Percentiles rank a stretch among this genome's conserved stretches.
Conservation (phyloP, 495 filamentous ascomycete species). For the Penicillium turbatum region DNA sequence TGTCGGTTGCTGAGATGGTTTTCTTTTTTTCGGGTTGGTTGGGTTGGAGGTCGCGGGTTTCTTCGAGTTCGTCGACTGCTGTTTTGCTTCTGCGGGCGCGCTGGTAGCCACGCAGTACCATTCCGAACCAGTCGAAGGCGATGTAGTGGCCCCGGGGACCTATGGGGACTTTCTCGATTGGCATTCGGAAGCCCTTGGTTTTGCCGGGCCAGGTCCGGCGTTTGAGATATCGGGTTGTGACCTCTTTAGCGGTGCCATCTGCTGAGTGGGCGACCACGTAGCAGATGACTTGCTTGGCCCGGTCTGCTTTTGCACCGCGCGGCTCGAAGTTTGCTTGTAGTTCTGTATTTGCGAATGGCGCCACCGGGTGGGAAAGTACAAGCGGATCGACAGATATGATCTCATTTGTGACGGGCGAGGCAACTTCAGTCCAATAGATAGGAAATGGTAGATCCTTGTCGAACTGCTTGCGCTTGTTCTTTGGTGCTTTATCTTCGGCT, state of each 20-base stretch:
- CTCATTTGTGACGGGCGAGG: slow-evolving; percentile 72
- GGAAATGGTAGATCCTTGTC: slow-evolving; percentile 76
- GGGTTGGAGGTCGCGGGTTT: slow-evolving; percentile 67
- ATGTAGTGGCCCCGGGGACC: slow-evolving; percentile 68
- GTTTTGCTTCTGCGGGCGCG: slow-evolving; percentile 57
- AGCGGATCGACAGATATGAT: slow-evolving; percentile 76
- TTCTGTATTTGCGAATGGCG: slow-evolving; percentile 63
- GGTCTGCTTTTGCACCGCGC: slow-evolving; percentile 73
- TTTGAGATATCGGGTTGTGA: slow-evolving; percentile 88
- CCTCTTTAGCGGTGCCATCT: slow-evolving; percentile 89
- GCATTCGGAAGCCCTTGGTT: slow-evolving; percentile 80
- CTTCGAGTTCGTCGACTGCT: slow-evolving; percentile 71
- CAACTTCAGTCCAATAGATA: slow-evolving; percentile 88
- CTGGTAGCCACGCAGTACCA: slow-evolving; percentile 67
- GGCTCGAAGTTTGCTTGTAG: slow-evolving; percentile 75
- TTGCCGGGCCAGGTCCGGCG: slow-evolving; percentile 80
- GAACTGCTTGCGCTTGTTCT: slow-evolving; percentile 23
- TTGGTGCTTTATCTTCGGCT: background rate
- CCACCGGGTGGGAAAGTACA: slow-evolving; percentile 62
- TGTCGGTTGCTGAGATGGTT: slow-evolving; percentile 63
- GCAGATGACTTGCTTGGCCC: slow-evolving; percentile 82
- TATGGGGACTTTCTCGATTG: slow-evolving; percentile 70
- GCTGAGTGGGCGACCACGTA: slow-evolving; percentile 85
- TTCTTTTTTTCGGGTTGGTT: slow-evolving; percentile 68
- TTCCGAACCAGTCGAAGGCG: slow-evolving; percentile 82